Evolutionary conservation across 148 eudicot species (phyloP).

Genomic region (Salicornia ramosissima): DNA sequence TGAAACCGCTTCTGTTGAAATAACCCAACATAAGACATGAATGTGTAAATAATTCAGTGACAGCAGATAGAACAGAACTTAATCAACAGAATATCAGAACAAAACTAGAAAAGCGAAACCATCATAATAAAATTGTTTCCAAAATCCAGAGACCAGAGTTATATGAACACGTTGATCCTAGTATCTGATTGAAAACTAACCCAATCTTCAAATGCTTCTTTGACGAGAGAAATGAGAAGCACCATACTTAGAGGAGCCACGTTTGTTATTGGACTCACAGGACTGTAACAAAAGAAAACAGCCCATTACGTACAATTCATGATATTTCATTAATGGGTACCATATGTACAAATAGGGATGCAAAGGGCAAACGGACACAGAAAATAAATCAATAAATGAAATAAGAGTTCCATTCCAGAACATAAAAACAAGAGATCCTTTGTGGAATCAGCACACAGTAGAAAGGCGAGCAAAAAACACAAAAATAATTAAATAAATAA

Average conservation of each 20-base stretch:
- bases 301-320: slow-evolving; percentile 1
- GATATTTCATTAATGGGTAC: not conserved
- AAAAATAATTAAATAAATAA: not conserved
- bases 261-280: slow-evolving; percentile 92
- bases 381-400: not conserved
- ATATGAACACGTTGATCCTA: not conserved
- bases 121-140: not conserved
- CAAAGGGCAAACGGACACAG: not conserved
- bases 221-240: slow-evolving; percentile 85
- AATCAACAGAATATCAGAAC: not conserved
- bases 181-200: slow-evolving; percentile 41
- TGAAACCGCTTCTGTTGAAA: slow-evolving; percentile 82
- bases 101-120: not conserved
- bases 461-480: not conserved
- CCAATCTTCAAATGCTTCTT: slow-evolving; percentile 99
- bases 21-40: slow-evolving; percentile 15
- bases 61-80: no score
- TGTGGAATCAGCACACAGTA: not conserved
- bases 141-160: not conserved
- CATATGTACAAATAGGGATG: not conserved
- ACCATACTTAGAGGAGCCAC: slow-evolving; percentile 85
- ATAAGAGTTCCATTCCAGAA: not conserved
- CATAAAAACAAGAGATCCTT: not conserved
- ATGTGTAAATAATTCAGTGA: not conserved
- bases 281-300: slow-evolving; percentile 61